Evolutionary conservation across 768 basidiomycete genomes (phyloP), one percentile per base, ranked within the genome.

Genomic region (Cantharellus anzutake): DNA sequence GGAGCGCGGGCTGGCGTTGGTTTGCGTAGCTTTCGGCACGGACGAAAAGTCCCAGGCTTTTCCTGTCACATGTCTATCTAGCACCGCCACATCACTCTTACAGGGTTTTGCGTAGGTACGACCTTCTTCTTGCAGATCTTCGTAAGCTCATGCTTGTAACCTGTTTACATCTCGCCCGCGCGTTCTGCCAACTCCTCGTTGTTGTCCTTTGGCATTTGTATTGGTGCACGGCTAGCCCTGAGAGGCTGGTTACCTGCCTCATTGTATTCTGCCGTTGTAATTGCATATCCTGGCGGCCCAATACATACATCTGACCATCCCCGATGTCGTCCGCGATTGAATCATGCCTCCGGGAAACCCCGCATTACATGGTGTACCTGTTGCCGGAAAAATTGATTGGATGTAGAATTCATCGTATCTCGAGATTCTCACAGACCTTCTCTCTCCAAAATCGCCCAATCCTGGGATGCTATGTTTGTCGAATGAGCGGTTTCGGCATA

Each of bases 381-480:
- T 57, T 11, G 35, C 5, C 16, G 42, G 38, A 57, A 37, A 38
- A 11, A 14, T 55, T 14, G 11, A 55, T 55, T 38, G 7, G 11
- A 11, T 11, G 11, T 7, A 16, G 34, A 60, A 59, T 41, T 5
- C 44, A 29, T 11, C 11, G 44, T 11, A 29, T 48, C 29, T 48
- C 44, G 44, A 11, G 44, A 29, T 11, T 48, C 20, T 2, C 35
- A 56, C 62, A 37, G 65, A 84, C 86, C 88, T 82, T 68, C 88
- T 74, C 69, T 94, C 92, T 57, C 92, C 92, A 69, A 97, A 97
- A 69, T 97, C 92, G n/a, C 92, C 92, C n/a, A 97, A 74, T 38
- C 92, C 91, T 4, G 90, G 91, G 59, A 92, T 81, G 65, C 93
- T 93, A 67, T 85, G 57, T 20, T 38, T 42, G 16, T 57, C 56